Evolutionary conservation across 495 filamentous ascomycete species (phyloP), one percentile per base, ranked within the genome.

Genomic region (Aspergillus sparsus): DNA sequence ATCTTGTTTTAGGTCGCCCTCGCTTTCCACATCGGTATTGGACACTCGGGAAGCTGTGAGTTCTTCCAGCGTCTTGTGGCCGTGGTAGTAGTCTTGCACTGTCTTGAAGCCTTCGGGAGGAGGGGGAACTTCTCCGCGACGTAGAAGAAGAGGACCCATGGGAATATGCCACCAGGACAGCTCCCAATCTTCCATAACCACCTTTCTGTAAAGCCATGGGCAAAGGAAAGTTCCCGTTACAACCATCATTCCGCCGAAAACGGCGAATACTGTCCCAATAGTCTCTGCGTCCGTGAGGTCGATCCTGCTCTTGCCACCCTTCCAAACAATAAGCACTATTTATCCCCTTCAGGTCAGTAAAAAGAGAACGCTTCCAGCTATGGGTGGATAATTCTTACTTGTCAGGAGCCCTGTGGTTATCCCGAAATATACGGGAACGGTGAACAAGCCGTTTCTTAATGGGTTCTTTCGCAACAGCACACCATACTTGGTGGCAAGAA

Each of bases 321-420:
- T 65, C 63, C 63, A 65, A 8, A 65, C 63, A 16, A 65, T 65
- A 11, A 65, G 56, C 63, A 65, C 62, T 64, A 34, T 27, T 16
- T 15, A 27, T 27, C 2, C 10, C 2, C n/a, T 41, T 41, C 16
- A 18, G 10, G 44, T 47, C 27, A 47, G 44, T 7, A 21, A 16
- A 47, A 21, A 21, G 9, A 9, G 18, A 21, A 15, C n/a, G 15
- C 15, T 10, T 9, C 27, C 8, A 8, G 42, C 3, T 7, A 46
- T 18, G 11, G 27, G 27, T 2, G 44, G 44, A 10, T 47, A 10
- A 21, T 5, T 60, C 62, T 12, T 39, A 64, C 62, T 65, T 0
- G 63, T 58, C 9, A 65, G 56, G 27, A 65, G 59, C 6, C 55
- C 53, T 16, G 58, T 60, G 11, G 59, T 65, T 6, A 65, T 44